phyloP scores from a whole-genome alignment of 2,329 filamentous ascomycete genomes.

The Pyricularia sp. region DNA sequence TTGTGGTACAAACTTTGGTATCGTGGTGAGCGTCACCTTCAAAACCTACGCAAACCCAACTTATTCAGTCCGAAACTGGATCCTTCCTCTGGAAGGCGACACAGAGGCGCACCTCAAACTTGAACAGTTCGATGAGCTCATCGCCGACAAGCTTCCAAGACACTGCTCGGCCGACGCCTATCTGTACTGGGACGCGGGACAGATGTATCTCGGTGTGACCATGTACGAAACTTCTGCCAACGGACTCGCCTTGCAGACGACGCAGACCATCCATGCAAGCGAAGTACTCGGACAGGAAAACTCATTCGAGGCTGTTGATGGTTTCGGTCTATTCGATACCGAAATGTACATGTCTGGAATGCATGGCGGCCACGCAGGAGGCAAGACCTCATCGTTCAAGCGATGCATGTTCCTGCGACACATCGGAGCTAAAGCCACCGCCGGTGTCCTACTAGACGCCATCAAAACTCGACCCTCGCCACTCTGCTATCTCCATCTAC shows the following conservation, averaged over 20 bases:
- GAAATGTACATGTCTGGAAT: slow-evolving; percentile 49
- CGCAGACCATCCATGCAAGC: slow-evolving; percentile 6
- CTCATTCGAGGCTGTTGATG: slow-evolving; percentile 25
- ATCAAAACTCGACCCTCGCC: slow-evolving; percentile 34
- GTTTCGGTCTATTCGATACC: slow-evolving; percentile 38
- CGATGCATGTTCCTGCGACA: slow-evolving; percentile 45
- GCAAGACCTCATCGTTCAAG: slow-evolving; percentile 52
- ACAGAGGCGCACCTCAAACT: slow-evolving; percentile 23
- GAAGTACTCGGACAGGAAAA: slow-evolving; percentile 20
- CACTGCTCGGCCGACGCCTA: slow-evolving; percentile 40
- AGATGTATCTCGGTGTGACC: slow-evolving; percentile 38
- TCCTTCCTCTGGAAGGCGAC: slow-evolving; percentile 18
- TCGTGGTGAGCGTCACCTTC: slow-evolving; percentile 41
- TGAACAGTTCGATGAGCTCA: slow-evolving; percentile 21
- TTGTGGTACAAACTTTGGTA: slow-evolving; percentile 45
- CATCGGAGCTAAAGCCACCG: slow-evolving; percentile 24
- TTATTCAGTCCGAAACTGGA: slow-evolving; percentile 28
- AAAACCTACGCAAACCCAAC: slow-evolving; percentile 27
- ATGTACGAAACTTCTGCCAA: slow-evolving; percentile 24
- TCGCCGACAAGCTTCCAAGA: slow-evolving; percentile 23
- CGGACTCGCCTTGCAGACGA: slow-evolving; percentile 5
- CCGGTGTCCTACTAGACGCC: slow-evolving; percentile 26
- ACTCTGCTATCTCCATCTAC: slow-evolving; percentile 47
- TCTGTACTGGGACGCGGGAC: slow-evolving; percentile 34
- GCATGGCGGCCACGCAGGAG: slow-evolving; percentile 42